Conservation (phyloP, 441 rosid genomes). For the Theobroma grandiflorum region DNA sequence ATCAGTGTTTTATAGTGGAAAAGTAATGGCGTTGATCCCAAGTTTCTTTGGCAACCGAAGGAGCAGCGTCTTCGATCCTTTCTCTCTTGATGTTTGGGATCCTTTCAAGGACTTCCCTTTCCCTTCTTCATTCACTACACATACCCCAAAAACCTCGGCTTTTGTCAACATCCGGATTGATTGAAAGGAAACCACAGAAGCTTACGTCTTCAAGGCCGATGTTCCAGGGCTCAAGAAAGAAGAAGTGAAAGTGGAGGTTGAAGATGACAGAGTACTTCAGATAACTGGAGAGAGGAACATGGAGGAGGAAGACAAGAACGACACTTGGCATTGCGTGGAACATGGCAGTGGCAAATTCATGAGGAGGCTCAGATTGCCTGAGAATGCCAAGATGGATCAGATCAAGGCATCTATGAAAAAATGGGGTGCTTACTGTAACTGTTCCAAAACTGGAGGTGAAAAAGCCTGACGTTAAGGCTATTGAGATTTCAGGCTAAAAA, state of each 20-base stretch:
- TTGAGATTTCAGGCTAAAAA: neutral
- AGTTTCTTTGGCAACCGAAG: conserved; percentile 40
- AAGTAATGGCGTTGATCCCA: conserved; percentile 46
- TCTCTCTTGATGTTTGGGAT: conserved; percentile 45
- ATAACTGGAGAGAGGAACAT: conserved; percentile 61
- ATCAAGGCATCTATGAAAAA: conserved; percentile 56
- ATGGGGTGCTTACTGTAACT: conserved; percentile 54
- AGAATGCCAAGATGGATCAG: conserved; percentile 42
- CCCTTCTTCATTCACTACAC: conserved; percentile 7
- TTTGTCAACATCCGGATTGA: conserved; percentile 42
- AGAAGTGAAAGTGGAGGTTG: conserved; percentile 54
- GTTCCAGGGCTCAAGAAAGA: conserved; percentile 54
- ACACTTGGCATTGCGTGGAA: conserved; percentile 55
- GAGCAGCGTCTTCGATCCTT: conserved; percentile 45
- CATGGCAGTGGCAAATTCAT: conserved; percentile 48
- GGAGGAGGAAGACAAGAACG: conserved; percentile 55
- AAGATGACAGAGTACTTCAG: conserved; percentile 54
- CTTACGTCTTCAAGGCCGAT: conserved; percentile 58
- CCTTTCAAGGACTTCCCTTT: conserved; percentile 38
- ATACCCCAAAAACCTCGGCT: conserved; percentile 25
- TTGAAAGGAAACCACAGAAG: conserved; percentile 58
- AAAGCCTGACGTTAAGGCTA: conserved; percentile 45
- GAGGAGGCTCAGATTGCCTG: conserved; percentile 54
- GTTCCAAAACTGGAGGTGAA: conserved; percentile 45
- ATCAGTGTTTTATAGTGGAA: too few species aligned